A percentile compares a stretch with the other conserved stretches of the same genome.
Conservation (phyloP, 345 rosid species). For the Lepidium didymum region DNA sequence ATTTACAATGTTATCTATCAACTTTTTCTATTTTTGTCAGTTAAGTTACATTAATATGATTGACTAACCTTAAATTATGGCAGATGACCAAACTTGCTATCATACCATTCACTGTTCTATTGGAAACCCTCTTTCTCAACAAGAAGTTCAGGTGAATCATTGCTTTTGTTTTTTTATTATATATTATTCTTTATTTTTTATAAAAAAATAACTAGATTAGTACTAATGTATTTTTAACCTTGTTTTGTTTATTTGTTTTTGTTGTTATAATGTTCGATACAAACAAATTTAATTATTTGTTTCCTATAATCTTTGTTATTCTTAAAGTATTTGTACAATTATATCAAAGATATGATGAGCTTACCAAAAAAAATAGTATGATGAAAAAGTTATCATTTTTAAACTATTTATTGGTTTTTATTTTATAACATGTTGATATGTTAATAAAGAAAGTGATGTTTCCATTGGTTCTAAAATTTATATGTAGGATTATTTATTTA, state of each 20-base stretch:
- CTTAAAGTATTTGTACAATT: neutral
- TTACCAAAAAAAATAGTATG: neutral
- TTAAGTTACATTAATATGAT: neutral
- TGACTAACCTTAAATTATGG: neutral
- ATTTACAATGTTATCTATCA: neutral
- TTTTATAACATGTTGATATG: neutral
- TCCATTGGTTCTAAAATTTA: neutral
- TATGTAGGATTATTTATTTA: neutral
- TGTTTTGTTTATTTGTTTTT: neutral
- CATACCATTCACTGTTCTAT: constrained; percentile 88
- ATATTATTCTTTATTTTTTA: neutral
- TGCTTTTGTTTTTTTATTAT: neutral
- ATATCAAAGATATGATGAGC: neutral
- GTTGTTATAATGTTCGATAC: neutral
- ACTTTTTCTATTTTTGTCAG: neutral
- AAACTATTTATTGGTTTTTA: neutral
- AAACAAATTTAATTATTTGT: neutral
- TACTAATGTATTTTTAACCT: neutral
- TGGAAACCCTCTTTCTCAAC: constrained; percentile 87
- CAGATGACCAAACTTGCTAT: constrained; percentile 99
- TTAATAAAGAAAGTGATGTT: neutral
- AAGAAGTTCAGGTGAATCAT: constrained; percentile 76
- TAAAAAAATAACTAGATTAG: neutral
- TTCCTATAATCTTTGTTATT: neutral
- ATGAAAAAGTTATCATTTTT: neutral